These are phyloP conservation scores for Lasiosphaeria hispida DNA, from an alignment of 495 filamentous ascomycete species.

Conservation along the genomic window DNA sequence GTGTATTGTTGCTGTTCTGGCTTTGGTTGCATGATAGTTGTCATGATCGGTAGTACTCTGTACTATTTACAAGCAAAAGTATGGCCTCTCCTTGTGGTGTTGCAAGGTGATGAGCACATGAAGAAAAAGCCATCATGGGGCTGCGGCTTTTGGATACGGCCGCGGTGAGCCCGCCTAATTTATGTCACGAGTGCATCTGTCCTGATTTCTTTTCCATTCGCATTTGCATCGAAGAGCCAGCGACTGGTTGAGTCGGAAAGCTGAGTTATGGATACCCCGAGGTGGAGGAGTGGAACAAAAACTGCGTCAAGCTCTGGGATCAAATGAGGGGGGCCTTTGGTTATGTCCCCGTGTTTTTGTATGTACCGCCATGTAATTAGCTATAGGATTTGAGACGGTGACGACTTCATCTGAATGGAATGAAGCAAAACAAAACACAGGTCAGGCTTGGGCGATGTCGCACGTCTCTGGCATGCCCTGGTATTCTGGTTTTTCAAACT, in stretches of 20 bases:
- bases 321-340: slow-evolving; percentile 3
- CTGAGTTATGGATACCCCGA: slow-evolving; percentile 13
- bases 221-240: slow-evolving; percentile 15
- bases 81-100: background rate
- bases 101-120: background rate
- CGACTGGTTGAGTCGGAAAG: slow-evolving; percentile 6
- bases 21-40: slow-evolving; percentile 20
- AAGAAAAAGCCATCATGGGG: background rate
- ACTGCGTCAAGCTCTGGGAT: slow-evolving; percentile 5
- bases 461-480: too few species aligned
- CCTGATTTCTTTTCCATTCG: slow-evolving; percentile 8
- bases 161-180: background rate
- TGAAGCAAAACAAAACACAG: background rate
- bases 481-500: background rate
- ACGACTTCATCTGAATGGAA: slow-evolving; percentile 4
- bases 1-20: slow-evolving; percentile 17
- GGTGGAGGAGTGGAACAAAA: slow-evolving; percentile 4
- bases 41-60: background rate
- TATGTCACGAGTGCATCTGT: slow-evolving; percentile 10
- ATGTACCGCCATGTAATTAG: slow-evolving; percentile 9
- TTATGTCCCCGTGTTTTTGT: slow-evolving; percentile 1
- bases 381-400: background rate
- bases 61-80: background rate
- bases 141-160: background rate
- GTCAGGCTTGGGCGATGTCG: too few species aligned